Percentiles rank a stretch among this genome's conserved stretches.
phyloP scores from a whole-genome alignment of 202 grass and related monocot genomes.

The Panicum hallii region DNA sequence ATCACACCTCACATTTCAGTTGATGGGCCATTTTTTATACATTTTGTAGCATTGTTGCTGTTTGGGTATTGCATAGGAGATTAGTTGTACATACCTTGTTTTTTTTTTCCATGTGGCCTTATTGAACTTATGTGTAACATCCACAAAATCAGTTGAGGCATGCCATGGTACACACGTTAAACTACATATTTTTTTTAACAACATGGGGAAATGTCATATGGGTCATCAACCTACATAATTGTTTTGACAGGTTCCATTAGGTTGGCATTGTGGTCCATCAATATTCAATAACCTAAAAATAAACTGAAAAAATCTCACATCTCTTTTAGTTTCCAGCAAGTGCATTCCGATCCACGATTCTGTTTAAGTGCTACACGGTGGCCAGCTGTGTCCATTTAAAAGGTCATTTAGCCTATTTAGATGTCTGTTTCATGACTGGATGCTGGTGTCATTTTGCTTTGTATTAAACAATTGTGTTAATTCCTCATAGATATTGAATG shows the following conservation, averaged over 20 bases:
- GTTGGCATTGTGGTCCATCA: background rate
- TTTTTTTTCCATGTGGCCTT: background rate
- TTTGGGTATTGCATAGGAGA: background rate
- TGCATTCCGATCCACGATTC: background rate
- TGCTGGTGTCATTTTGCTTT: background rate
- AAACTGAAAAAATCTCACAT: background rate
- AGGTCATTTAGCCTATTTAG: too few species aligned
- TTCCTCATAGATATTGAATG: slow-evolving; percentile 2
- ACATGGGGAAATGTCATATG: background rate
- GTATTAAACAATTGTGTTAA: background rate
- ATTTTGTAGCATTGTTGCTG: background rate
- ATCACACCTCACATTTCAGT: background rate
- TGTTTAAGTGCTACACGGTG: background rate
- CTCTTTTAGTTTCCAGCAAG: background rate
- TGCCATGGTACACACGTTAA: background rate
- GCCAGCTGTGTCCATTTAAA: too few species aligned
- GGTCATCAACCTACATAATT: background rate
- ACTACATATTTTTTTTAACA: background rate
- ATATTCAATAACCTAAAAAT: slow-evolving; percentile 2
- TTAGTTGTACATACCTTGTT: background rate
- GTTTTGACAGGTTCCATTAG: background rate
- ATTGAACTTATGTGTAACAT: background rate
- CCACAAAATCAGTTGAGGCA: slow-evolving; percentile 5
- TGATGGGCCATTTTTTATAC: slow-evolving; percentile 2
- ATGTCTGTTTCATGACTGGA: background rate